Conservation (phyloP, 176 grass and related monocot genomes). For the Aegilops tauschii region DNA sequence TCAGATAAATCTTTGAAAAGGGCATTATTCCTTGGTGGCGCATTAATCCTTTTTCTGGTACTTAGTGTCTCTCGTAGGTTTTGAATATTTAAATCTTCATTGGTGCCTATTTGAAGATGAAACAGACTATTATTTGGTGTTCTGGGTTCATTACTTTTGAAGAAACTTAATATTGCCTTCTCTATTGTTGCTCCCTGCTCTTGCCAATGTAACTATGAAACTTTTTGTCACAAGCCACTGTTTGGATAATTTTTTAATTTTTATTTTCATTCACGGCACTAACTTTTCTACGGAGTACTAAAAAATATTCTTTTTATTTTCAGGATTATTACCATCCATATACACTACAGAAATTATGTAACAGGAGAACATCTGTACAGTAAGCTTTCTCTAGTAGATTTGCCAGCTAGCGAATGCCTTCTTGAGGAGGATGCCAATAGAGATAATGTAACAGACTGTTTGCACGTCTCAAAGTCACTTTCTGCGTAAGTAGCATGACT, state of each 20-base stretch:
- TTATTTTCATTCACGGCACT: background rate
- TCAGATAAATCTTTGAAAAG: background rate
- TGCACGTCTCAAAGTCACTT: constrained; percentile 97
- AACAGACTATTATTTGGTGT: background rate
- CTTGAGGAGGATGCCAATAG: constrained; percentile 76
- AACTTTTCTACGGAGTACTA: constrained; percentile 16
- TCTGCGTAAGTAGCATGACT: constrained; percentile 74
- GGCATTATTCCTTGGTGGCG: background rate
- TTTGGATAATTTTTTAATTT: background rate
- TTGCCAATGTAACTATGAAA: background rate
- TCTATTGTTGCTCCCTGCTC: background rate
- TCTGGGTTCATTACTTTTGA: background rate
- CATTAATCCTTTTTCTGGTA: background rate
- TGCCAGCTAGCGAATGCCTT: constrained; percentile 81
- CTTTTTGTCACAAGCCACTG: background rate
- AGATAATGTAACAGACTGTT: constrained; percentile 82
- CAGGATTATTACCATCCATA: constrained; percentile 97
- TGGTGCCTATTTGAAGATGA: constrained; percentile 10
- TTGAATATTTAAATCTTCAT: background rate
- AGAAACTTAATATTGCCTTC: background rate
- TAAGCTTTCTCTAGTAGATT: constrained; percentile 97
- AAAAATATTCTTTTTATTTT: constrained; percentile 30
- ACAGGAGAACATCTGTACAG: constrained; percentile 83
- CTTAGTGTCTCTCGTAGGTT: constrained; percentile 3
- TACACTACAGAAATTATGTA: constrained; percentile 82